Evolutionary conservation across 2,329 filamentous ascomycete species (phyloP).

Genomic region (Fusarium euwallaceae): DNA sequence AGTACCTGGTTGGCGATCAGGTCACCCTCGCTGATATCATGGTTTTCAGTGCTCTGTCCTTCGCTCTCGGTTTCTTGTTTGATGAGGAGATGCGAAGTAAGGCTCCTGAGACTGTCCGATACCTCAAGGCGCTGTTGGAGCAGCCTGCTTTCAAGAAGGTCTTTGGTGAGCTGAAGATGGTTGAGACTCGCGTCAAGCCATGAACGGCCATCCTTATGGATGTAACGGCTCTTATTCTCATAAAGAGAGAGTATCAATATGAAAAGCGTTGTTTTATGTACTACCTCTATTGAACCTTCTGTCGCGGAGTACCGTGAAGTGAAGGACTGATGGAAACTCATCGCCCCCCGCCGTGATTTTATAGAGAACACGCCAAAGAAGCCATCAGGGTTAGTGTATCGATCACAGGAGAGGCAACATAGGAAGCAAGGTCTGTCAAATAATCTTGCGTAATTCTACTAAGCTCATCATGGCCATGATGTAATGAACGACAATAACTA

Average conservation of each 20-base stretch:
- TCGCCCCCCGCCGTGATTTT: neutral
- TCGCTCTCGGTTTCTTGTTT: neutral
- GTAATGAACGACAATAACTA: neutral
- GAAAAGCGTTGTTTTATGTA: neutral
- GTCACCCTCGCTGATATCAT: neutral
- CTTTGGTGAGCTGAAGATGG: neutral
- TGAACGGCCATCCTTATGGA: neutral
- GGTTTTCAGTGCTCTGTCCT: neutral
- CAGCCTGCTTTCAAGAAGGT: neutral
- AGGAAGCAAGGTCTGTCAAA: neutral
- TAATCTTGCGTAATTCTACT: neutral
- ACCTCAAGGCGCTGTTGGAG: neutral
- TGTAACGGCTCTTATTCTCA: neutral
- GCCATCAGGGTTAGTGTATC: neutral
- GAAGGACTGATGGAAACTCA: neutral
- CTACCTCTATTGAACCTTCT: neutral
- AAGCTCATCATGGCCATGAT: constrained; percentile 2
- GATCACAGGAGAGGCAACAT: neutral
- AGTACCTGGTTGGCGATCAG: neutral
- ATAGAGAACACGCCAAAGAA: neutral
- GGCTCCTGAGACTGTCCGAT: neutral
- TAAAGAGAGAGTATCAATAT: neutral
- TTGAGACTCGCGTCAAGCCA: neutral
- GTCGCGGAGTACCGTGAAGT: neutral
- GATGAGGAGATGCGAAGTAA: neutral